Percentiles rank a stretch among this genome's conserved stretches.
Conservation (phyloP, 1,284 basidiomycete species). For the Austroboletus niveus region DNA sequence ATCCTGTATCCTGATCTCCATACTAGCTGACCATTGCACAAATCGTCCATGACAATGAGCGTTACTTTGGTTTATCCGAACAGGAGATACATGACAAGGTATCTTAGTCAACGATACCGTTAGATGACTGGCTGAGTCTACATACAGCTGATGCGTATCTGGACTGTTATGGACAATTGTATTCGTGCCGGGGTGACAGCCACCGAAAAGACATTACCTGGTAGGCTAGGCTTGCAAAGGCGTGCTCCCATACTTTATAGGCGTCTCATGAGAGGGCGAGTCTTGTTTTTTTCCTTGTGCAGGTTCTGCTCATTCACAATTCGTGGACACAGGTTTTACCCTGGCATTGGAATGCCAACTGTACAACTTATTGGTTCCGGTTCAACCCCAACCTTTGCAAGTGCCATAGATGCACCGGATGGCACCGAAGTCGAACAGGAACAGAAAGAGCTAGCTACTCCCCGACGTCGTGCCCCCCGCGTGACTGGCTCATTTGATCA, state of each 20-base stretch:
- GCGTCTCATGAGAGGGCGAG: constrained; percentile 82
- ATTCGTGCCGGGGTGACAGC: constrained; percentile 87
- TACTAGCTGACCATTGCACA: constrained; percentile 86
- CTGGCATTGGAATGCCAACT: constrained; percentile 49
- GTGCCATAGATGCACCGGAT: constrained; percentile 42
- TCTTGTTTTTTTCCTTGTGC: constrained; percentile 6
- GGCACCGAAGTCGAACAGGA: constrained; percentile 19
- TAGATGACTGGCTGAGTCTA: background rate
- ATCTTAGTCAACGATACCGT: constrained; percentile 9
- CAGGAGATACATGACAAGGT: constrained; percentile 78
- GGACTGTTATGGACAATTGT: constrained; percentile 92
- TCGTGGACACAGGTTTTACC: constrained; percentile 52
- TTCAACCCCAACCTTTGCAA: constrained; percentile 21
- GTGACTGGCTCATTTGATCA: constrained; percentile 84
- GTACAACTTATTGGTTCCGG: constrained; percentile 47
- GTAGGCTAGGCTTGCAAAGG: constrained; percentile 75
- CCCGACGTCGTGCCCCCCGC: constrained; percentile 40
- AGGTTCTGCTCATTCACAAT: background rate
- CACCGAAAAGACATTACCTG: constrained; percentile 77
- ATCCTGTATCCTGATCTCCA: constrained; percentile 5
- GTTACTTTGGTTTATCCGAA: constrained; percentile 71
- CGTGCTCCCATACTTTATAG: constrained; percentile 85
- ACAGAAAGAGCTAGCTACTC: constrained; percentile 4
- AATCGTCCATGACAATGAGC: constrained; percentile 95
- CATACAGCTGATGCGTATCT: constrained; percentile 70